Conservation (phyloP, 345 rosid genomes). For the Geranium brycei region DNA sequence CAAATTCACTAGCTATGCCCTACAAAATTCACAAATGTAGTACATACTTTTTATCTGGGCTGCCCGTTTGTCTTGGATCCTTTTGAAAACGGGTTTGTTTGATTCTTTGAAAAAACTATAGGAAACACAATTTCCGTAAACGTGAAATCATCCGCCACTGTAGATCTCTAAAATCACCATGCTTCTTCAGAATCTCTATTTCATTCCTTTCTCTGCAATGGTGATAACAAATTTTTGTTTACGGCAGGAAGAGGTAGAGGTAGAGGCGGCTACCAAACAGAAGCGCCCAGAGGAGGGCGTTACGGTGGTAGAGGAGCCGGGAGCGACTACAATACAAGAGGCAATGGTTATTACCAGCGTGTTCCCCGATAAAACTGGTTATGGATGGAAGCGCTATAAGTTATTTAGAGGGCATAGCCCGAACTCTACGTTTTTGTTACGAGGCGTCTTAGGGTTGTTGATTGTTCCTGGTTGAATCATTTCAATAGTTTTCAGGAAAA, state of each 20-base stretch:
- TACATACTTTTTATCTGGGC: too few relatives aligned
- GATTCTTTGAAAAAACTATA: too few relatives aligned
- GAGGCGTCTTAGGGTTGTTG: not conserved
- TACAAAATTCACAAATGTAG: too few relatives aligned
- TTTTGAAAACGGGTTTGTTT: too few relatives aligned
- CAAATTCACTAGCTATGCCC: too few relatives aligned
- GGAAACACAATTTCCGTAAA: too few relatives aligned
- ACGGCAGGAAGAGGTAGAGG: conserved; percentile 61
- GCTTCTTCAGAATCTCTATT: not conserved
- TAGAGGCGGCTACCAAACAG: conserved; percentile 53
- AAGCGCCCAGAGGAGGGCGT: conserved; percentile 56
- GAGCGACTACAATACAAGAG: conserved; percentile 51
- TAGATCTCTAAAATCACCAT: not conserved
- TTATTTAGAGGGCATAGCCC: conserved; percentile 10
- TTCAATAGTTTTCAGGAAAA: too few relatives aligned
- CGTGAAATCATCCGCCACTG: too few relatives aligned
- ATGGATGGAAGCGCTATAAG: conserved; percentile 4
- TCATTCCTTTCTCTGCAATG: not conserved
- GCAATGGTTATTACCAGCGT: conserved; percentile 60
- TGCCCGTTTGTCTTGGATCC: too few relatives aligned
- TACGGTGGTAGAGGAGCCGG: conserved; percentile 42
- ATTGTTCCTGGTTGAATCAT: too few relatives aligned
- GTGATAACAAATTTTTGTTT: not conserved
- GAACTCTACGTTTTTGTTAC: not conserved
- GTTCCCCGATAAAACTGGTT: conserved; percentile 26